Conservation (phyloP, 2,329 filamentous ascomycete species). For the Lasiodiplodia gonubiensis region DNA sequence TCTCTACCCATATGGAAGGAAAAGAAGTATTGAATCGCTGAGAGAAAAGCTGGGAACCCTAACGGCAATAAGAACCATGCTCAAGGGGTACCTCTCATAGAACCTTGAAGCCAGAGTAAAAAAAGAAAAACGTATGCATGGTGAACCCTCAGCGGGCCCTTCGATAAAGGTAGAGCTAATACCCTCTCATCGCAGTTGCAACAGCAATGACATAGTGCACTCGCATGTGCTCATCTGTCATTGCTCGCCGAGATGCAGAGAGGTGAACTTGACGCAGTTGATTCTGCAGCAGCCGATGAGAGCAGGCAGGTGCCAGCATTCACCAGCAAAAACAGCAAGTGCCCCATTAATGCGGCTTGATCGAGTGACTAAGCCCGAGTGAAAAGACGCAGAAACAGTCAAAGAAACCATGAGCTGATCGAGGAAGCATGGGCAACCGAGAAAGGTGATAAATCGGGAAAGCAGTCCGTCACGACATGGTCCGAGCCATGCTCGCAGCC, state of each 20-base stretch:
- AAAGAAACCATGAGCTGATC: not conserved
- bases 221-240: not conserved
- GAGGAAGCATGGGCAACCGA: not conserved
- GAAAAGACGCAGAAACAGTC: not conserved
- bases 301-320: not conserved
- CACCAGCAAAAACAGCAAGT: not conserved
- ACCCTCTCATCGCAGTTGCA: not conserved
- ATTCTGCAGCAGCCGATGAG: not conserved
- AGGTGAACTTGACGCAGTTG: not conserved
- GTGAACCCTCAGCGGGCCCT: not conserved
- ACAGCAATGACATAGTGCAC: not conserved
- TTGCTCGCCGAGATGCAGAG: constrained; percentile 1
- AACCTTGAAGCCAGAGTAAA: not conserved
- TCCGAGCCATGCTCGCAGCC: constrained; percentile 11
- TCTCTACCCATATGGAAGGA: not conserved
- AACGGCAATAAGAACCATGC: not conserved
- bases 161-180: not conserved
- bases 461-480: constrained; percentile 13
- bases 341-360: not conserved
- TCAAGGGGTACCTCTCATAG: not conserved
- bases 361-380: not conserved
- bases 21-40: not conserved
- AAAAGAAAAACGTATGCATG: not conserved
- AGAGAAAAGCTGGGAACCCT: not conserved
- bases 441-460: constrained; percentile 8